Percentiles rank a stretch among this genome's conserved stretches.
These are phyloP conservation scores for Rhizoclosmatium hyalinum DNA, from an alignment of 371 early-diverging fungal genomes.

Conservation along the genomic window DNA sequence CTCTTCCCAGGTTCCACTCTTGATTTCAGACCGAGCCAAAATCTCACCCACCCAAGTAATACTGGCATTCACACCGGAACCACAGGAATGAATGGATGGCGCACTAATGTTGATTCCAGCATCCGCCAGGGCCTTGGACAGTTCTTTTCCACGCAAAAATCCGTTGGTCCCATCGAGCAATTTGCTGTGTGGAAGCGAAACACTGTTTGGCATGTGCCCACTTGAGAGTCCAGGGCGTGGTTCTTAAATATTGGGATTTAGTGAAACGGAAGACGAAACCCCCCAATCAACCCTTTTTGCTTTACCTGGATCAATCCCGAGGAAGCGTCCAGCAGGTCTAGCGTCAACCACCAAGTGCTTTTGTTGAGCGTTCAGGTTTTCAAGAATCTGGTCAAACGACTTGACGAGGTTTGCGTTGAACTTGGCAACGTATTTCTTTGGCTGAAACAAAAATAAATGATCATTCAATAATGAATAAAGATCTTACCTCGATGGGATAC, in stretches of 20 bases:
- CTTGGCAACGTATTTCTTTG: constrained; percentile 54
- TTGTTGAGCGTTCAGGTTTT: constrained; percentile 50
- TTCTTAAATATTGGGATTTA: constrained; percentile 50
- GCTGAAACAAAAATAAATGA: constrained; percentile 31
- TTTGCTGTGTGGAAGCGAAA: constrained; percentile 56
- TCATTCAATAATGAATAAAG: background rate
- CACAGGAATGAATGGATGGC: constrained; percentile 51
- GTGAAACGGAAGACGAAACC: no score
- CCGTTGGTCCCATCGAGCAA: constrained; percentile 36
- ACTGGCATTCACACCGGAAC: constrained; percentile 39
- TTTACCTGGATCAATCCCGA: constrained; percentile 67
- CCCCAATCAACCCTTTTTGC: no score
- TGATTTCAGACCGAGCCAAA: constrained; percentile 25
- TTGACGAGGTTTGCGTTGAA: constrained; percentile 58
- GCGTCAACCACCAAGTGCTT: constrained; percentile 77
- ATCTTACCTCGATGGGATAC: constrained; percentile 12
- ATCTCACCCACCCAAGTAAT: constrained; percentile 35
- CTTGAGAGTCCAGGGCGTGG: constrained; percentile 81
- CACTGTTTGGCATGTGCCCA: constrained; percentile 87
- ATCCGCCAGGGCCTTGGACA: constrained; percentile 31
- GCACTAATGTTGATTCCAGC: constrained; percentile 36
- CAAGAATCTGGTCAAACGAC: constrained; percentile 63
- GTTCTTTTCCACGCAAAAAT: constrained; percentile 37
- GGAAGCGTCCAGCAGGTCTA: constrained; percentile 71
- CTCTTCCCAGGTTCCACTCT: constrained; percentile 26